Evolutionary conservation across 805 yeast genomes (phyloP), one percentile per base, ranked within the genome.

Genomic region (Candida quercuum): DNA sequence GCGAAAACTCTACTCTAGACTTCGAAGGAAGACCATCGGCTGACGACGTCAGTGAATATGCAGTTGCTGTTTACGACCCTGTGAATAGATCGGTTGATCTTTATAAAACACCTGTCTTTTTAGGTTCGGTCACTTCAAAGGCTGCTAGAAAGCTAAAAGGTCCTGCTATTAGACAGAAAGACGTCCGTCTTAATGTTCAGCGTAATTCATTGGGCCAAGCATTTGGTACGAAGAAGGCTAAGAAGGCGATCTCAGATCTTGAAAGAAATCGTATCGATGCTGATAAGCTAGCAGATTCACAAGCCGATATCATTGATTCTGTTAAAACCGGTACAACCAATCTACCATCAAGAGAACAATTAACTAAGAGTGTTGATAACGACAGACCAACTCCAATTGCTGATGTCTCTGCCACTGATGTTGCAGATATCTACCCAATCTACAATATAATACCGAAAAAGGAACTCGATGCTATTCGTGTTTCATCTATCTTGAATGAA

Each of bases 191-290:
- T 49, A 66, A 72, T 41, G 65, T 69, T 14, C 86, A 86, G 63
- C 76, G 97, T 59, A 85, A 76, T 39, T 83, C 86, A 2, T 72
- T 93, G 55, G 99, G 99, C 55, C 91, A 87, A 63, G 94, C 93
- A 3, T 93, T 93, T 52, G 99, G 99, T 72, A 91, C 99, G 40
- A 89, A 86, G 66, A 89, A 80, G 66, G 97, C 97, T 45, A 91
- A 87, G 67, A 83, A 86, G 51, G 95, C 95, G 25, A 84, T 93
- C 53, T 66, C 75, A 36, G 91, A 82, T 57, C 63, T 78, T 52
- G 93, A 81, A 53, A 78, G 83, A 60, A 93, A 93, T 64, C 73
- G 84, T 51, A 80, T 93, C 54, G 97, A 93, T 57, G 74, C 96
- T 2, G 94, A 78, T 36, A 76, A 79, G 60, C 72, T 93, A 48